Evolutionary conservation across 352 stramenopile species (phyloP), one percentile per base, ranked within the genome.

Genomic region (Pythium folliculosum): DNA sequence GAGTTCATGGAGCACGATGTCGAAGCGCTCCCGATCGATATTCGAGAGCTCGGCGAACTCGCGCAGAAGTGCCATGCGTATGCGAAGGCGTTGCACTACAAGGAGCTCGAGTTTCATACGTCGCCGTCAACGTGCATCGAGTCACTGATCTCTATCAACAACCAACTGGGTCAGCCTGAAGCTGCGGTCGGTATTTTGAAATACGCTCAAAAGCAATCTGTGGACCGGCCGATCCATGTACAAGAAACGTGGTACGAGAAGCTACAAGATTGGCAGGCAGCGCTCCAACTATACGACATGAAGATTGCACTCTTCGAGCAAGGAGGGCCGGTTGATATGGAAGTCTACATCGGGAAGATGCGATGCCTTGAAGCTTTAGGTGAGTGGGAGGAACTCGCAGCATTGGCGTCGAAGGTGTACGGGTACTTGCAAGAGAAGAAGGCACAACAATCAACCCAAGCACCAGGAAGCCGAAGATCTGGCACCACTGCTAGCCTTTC

Each of bases 1-100:
- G 98, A 99, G 84, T 99, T 99, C 58, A 99, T 99, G 96, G 98
- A 99, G 78, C 96, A 99, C 65, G 96, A 99, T 66, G 96, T 98
- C 55, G 88, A 98, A 71, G 82, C 87, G 13, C 75, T 99, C 44
- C 97, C 98, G 16, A 99, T 99, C 67, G 96, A 99, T 70, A 99
- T 99, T 69, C 89, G 92, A 3, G 79, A 98, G 35, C 81, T 99
- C 1, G 97, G 97, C 4, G 93, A 98, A 57, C 80, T 99, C n/a
- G 97, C 97, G 7, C 83, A 99, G 66, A 99, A 98, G 62, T 99
- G 97, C 61, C 96, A 99, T 75, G 97, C 97, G 35, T 99, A 99
- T 61, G 97, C 97, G 4, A 99, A 99, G 77, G 97, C 97, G 4
- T 72, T 99, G 35, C 95, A 99, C 65, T 99, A 99, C 78, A 98